phyloP scores from a whole-genome alignment of 257 asterid genomes.

The Lycium barbarum region DNA sequence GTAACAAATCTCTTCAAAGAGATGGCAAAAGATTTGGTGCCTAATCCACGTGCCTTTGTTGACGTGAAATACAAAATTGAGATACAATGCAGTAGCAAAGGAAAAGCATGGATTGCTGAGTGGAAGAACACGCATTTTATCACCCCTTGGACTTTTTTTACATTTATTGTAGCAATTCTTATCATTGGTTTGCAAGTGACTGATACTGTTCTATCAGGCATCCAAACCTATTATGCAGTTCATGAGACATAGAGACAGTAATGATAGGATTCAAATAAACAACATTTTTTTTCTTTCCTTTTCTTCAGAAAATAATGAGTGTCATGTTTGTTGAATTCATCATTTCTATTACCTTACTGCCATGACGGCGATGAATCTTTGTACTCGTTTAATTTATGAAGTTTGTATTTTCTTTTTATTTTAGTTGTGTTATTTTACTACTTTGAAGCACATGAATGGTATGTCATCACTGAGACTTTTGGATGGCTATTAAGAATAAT shows the following conservation, averaged over 20 bases:
- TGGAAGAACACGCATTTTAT: background rate
- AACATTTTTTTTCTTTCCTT: background rate
- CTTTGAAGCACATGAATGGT: background rate
- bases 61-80: background rate
- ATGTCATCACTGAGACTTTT: background rate
- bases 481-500: no score
- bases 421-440: background rate
- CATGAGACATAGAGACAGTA: background rate
- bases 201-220: background rate
- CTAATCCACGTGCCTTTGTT: background rate
- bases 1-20: constrained; percentile 26
- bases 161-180: constrained; percentile 21
- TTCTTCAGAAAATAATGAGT: background rate
- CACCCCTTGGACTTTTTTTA: constrained; percentile 19
- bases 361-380: background rate
- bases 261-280: background rate
- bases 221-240: background rate
- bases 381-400: background rate
- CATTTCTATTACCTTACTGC: background rate
- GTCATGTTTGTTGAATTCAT: background rate
- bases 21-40: constrained; percentile 17
- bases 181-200: background rate
- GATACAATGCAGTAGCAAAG: background rate
- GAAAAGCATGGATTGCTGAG: background rate
- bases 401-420: background rate